These are phyloP conservation scores for Marchantia paleacea DNA, from an alignment of 225 moss, liverwort and hornwort genomes.

Conservation along the genomic window DNA sequence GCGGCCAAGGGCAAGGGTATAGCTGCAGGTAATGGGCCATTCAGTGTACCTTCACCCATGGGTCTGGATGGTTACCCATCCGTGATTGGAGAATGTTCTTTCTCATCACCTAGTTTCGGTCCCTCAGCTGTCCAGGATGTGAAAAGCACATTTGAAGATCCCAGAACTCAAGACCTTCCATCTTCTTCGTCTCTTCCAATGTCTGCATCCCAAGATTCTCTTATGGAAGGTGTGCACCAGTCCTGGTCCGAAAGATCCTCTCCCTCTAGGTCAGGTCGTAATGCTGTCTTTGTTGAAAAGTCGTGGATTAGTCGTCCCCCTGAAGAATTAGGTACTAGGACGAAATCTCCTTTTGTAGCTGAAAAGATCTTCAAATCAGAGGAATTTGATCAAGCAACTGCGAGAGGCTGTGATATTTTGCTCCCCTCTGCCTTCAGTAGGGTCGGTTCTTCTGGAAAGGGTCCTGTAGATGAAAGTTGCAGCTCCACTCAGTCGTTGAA, in stretches of 20 bases:
- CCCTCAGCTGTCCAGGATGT: slow-evolving; percentile 16
- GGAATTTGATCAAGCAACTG: slow-evolving; percentile 24
- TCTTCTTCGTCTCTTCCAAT: slow-evolving; percentile 22
- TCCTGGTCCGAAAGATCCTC: slow-evolving; percentile 22
- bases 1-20: slow-evolving; percentile 42
- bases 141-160: slow-evolving; percentile 25
- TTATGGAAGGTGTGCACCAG: slow-evolving; percentile 30
- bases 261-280: slow-evolving; percentile 18
- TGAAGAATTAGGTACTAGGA: slow-evolving; percentile 26
- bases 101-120: slow-evolving; percentile 21
- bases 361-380: slow-evolving; percentile 21
- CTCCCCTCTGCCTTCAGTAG: slow-evolving; percentile 33
- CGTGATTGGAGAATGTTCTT: slow-evolving; percentile 33
- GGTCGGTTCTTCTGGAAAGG: slow-evolving; percentile 24
- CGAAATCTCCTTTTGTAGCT: slow-evolving; percentile 28
- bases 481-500: slow-evolving; percentile 17
- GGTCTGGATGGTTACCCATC: slow-evolving; percentile 25
- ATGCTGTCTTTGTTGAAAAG: slow-evolving; percentile 28
- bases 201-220: slow-evolving; percentile 11
- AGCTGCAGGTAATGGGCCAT: slow-evolving; percentile 46
- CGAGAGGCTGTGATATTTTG: slow-evolving; percentile 22
- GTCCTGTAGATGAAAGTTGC: slow-evolving; percentile 18
- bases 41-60: slow-evolving; percentile 24
- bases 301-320: slow-evolving; percentile 26
- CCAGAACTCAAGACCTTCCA: slow-evolving; percentile 19